Evolutionary conservation across 78 protist species (phyloP).

Genomic region (Dictyostelium brefeldianum): DNA sequence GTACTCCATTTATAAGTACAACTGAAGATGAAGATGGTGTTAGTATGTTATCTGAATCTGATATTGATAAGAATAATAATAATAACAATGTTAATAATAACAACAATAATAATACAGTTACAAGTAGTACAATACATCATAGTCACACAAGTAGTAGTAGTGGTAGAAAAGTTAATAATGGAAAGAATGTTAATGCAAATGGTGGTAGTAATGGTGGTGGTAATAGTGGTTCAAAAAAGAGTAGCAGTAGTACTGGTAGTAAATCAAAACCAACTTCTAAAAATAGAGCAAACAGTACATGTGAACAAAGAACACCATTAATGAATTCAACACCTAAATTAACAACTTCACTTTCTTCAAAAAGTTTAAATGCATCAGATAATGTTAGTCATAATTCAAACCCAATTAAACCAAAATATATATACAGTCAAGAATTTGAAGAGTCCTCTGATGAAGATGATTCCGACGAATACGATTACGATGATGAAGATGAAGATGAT

Average conservation of each 20-base stretch:
- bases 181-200: background rate
- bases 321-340: background rate
- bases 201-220: background rate
- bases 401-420: background rate
- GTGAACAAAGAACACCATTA: constrained; percentile 25
- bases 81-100: background rate
- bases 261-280: background rate
- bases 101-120: background rate
- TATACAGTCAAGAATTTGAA: background rate
- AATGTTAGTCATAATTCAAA: background rate
- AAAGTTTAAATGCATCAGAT: background rate
- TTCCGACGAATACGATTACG: background rate
- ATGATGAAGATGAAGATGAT: constrained; percentile 18
- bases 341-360: background rate
- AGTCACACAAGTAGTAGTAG: background rate
- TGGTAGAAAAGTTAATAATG: background rate
- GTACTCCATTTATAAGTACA: background rate
- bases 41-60: constrained; percentile 57
- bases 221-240: background rate
- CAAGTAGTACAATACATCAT: background rate
- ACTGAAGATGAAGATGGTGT: constrained; percentile 73
- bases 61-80: constrained; percentile 9
- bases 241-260: background rate
- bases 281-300: constrained; percentile 13
- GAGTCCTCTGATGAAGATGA: constrained; percentile 10